Evolutionary conservation across 768 basidiomycete genomes (phyloP), one percentile per base, ranked within the genome.

Genomic region (Auricularia auricula-judae): DNA sequence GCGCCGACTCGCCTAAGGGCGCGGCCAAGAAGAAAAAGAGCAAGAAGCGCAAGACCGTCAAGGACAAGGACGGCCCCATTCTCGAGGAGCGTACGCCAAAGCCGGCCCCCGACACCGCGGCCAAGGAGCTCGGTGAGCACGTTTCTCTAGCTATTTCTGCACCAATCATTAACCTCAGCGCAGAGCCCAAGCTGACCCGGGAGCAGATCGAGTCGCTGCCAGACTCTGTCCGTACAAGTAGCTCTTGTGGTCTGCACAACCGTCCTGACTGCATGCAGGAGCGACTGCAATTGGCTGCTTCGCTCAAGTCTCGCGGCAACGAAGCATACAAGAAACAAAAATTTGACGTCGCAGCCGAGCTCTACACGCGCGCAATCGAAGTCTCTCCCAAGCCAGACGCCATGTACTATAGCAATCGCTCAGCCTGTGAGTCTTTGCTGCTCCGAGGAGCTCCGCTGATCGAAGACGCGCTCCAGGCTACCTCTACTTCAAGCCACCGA

Each of bases 351-450:
- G 89, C 89, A 10, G 81, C 80, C 34, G 80, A 84, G 29, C 76
- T 82, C 64, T 91, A 92, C 77, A 88, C 88, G 11, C 83, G 82
- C 65, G 90, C 90, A 43, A 91, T 92, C 67, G 78, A 82, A 58
- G 80, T 89, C 21, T 80, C 89, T 3, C 86, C 89, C 7, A 86
- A 84, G 16, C 84, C 87, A 5, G 93, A 96, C 71, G 87, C 97
- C 35, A 92, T 98, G 36, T 99, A 88, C 78, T 98, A 86, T 82
- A 92, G 91, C 76, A 99, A 99, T 76, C 87, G 97, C 62, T 97
- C 96, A 47, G 97, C 39, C 39, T 42, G 39, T 42, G 39, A 47
- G 97, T 29, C 29, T 29, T 29, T 29, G 29, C 29, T 29, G 29
- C 29, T 29, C 29, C 29, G 29, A 29, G 29, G 29, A 29, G 29